A percentile compares a stretch with the other conserved stretches of the same genome.
phyloP scores from a whole-genome alignment of 2,329 filamentous ascomycete genomes.

The Monilinia fructicola region DNA sequence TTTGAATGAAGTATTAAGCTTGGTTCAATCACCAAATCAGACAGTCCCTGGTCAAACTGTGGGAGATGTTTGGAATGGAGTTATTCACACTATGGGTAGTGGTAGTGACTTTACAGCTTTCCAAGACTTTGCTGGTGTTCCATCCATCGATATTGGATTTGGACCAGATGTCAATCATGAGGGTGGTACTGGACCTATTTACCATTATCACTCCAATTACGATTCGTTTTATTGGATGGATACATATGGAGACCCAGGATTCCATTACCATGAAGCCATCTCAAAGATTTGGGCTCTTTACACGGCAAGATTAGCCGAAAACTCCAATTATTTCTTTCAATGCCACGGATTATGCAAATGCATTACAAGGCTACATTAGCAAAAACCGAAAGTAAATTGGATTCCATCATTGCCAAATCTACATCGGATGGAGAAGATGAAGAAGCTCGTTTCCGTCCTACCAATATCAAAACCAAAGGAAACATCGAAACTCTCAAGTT shows the following conservation, averaged over 20 bases:
- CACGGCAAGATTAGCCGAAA: conserved; percentile 52
- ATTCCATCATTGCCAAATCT: conserved; percentile 29
- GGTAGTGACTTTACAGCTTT: conserved; percentile 69
- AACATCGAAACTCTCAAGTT: conserved; percentile 32
- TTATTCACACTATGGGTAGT: conserved; percentile 58
- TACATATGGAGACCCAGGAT: conserved; percentile 67
- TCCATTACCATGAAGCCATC: conserved; percentile 59
- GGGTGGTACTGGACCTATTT: conserved; percentile 49
- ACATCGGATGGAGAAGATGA: conserved; percentile 34
- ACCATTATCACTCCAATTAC: conserved; percentile 82
- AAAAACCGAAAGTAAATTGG: conserved; percentile 38
- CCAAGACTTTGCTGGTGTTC: conserved; percentile 54
- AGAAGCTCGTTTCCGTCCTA: conserved; percentile 37
- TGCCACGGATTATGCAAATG: conserved; percentile 47
- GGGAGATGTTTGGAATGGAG: conserved; percentile 51
- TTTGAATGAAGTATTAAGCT: conserved; percentile 54
- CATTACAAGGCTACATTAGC: conserved; percentile 38
- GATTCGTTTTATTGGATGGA: conserved; percentile 85
- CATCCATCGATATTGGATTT: conserved; percentile 59
- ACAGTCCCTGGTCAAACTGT: conserved; percentile 43
- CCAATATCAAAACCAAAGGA: conserved; percentile 26
- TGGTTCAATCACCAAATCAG: conserved; percentile 47
- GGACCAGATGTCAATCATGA: conserved; percentile 38
- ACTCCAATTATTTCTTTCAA: conserved; percentile 53
- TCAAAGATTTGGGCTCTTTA: conserved; percentile 54